phyloP scores from a whole-genome alignment of 257 asterid genomes.

The Ballota nigra region DNA sequence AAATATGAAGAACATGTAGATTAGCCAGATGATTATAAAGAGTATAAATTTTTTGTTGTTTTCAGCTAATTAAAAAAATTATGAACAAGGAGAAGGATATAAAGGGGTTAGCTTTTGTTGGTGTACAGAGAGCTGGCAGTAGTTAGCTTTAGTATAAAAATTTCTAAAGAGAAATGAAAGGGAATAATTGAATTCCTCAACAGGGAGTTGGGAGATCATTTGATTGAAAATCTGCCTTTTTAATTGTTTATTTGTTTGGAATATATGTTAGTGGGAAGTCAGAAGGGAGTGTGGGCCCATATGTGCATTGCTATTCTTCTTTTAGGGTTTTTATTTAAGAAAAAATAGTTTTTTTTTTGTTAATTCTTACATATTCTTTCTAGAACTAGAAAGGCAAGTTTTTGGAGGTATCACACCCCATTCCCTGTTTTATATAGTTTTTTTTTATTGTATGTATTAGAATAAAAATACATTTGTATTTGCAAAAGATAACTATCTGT shows the following conservation, averaged over 20 bases:
- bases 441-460: neutral
- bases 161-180: conserved; percentile 35
- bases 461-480: neutral
- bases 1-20: conserved; percentile 43
- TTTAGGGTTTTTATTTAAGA: conserved; percentile 27
- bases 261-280: conserved; percentile 79
- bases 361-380: conserved; percentile 14
- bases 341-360: neutral
- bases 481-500: neutral
- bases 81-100: conserved; percentile 20
- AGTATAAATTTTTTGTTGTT: conserved; percentile 34
- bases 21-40: conserved; percentile 19
- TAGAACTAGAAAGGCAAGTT: conserved; percentile 12
- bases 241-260: conserved; percentile 67
- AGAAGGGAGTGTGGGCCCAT: conserved; percentile 48
- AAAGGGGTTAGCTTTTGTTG: conserved; percentile 49
- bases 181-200: conserved; percentile 62
- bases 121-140: conserved; percentile 45
- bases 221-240: conserved; percentile 63
- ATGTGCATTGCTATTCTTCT: conserved; percentile 20
- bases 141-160: conserved; percentile 30
- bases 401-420: neutral
- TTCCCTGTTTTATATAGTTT: neutral
- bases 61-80: conserved; percentile 23
- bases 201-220: conserved; percentile 49